Percentiles rank a stretch among this genome's conserved stretches.
phyloP scores from a whole-genome alignment of 108 stramenopile species.

The Skeletonema costatum region DNA sequence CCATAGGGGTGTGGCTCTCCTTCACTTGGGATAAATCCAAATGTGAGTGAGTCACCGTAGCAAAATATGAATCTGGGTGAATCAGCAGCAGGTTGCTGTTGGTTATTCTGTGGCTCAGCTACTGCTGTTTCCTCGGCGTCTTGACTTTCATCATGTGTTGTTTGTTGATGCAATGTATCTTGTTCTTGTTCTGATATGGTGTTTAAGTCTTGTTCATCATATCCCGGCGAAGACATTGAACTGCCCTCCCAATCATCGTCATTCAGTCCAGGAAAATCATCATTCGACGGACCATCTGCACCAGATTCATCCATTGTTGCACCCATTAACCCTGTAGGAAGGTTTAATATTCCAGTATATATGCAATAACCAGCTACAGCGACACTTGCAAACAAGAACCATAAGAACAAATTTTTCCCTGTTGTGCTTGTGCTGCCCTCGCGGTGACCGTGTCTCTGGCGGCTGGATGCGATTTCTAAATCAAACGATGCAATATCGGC shows the following conservation, averaged over 20 bases:
- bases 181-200: neutral
- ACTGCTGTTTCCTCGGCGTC: neutral
- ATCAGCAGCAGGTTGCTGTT: neutral
- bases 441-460: neutral
- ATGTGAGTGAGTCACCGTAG: conserved; percentile 78
- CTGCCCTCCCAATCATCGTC: neutral
- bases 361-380: neutral
- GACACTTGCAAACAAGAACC: neutral
- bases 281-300: neutral
- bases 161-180: no score
- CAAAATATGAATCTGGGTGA: conserved; percentile 50
- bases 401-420: neutral
- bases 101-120: neutral
- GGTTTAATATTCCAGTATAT: neutral
- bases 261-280: neutral
- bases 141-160: no score
- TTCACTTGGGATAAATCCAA: conserved; percentile 55
- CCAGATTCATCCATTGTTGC: neutral
- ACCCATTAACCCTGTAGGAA: neutral
- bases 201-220: neutral
- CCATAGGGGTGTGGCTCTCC: conserved; percentile 61
- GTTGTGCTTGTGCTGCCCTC: neutral
- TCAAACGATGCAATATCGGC: neutral
- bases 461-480: neutral
- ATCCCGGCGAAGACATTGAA: neutral